phyloP scores from a whole-genome alignment of 768 basidiomycete species.

The Termitomyces sp. region DNA sequence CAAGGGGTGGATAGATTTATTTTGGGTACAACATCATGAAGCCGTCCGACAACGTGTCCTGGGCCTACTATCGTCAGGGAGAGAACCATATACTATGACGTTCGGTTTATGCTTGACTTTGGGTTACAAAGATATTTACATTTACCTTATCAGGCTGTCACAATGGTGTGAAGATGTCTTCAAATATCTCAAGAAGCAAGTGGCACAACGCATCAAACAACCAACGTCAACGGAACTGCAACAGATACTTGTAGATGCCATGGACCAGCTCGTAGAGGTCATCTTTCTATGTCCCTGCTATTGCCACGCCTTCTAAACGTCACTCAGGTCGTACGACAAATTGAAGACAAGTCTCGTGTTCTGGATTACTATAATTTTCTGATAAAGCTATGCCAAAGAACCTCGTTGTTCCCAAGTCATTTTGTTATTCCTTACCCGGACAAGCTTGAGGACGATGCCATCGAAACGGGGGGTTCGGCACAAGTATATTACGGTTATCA shows the following conservation, averaged over 20 bases:
- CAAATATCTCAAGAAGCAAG: background rate
- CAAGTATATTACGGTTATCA: slow-evolving; percentile 13
- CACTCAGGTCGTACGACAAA: slow-evolving; percentile 4
- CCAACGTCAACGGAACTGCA: background rate
- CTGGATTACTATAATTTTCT: slow-evolving; percentile 8
- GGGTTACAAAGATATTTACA: background rate
- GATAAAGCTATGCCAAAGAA: slow-evolving; percentile 6
- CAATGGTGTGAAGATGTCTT: slow-evolving; percentile 10
- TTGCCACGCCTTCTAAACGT: background rate
- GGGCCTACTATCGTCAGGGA: background rate
- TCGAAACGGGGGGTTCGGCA: slow-evolving; percentile 11
- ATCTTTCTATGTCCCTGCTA: background rate
- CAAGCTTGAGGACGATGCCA: background rate
- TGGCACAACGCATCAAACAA: background rate
- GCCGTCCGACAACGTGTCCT: background rate
- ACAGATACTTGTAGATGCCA: slow-evolving; percentile 7
- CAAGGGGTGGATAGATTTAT: background rate
- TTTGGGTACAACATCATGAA: slow-evolving; percentile 8
- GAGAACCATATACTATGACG: background rate
- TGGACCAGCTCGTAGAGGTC: slow-evolving; percentile 9
- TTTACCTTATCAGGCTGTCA: background rate
- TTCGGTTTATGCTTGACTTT: background rate
- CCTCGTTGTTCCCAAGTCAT: background rate
- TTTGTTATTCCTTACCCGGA: slow-evolving; percentile 2
- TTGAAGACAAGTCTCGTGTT: slow-evolving; percentile 3